Conservation (phyloP, 805 yeast genomes). For the Candida boleticola region DNA sequence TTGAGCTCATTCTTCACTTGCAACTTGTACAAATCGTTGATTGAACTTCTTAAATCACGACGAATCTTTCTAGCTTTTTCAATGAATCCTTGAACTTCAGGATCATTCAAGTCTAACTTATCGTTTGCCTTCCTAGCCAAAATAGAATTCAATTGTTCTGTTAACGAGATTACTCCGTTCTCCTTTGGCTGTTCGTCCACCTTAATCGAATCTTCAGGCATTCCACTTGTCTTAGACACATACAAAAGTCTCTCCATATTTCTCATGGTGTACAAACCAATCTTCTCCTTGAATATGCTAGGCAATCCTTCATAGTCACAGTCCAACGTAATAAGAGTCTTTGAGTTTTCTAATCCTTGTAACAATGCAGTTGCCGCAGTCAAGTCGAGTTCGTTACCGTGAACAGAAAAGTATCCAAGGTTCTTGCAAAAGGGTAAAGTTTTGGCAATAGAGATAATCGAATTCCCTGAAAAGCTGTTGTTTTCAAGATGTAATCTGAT, state of each 20-base stretch:
- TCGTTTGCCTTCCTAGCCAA: slow-evolving; percentile 31
- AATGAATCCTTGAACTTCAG: slow-evolving; percentile 29
- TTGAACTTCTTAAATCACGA: slow-evolving; percentile 27
- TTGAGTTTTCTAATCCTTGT: slow-evolving; percentile 64
- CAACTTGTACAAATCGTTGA: slow-evolving; percentile 54
- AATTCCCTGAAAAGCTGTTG: slow-evolving; percentile 55
- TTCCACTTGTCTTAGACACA: slow-evolving; percentile 33
- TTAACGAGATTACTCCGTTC: slow-evolving; percentile 14
- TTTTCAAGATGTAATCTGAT: slow-evolving; percentile 70
- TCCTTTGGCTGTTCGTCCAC: background rate
- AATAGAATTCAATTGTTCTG: slow-evolving; percentile 30
- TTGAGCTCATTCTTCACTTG: slow-evolving; percentile 56
- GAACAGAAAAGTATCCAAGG: slow-evolving; percentile 65
- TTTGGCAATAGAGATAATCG: slow-evolving; percentile 61
- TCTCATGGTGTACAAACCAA: slow-evolving; percentile 77
- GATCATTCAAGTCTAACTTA: slow-evolving; percentile 30
- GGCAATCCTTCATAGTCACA: slow-evolving; percentile 64
- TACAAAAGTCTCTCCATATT: slow-evolving; percentile 67
- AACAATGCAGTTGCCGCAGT: slow-evolving; percentile 64
- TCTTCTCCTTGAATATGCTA: slow-evolving; percentile 59
- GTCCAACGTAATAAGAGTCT: slow-evolving; percentile 64
- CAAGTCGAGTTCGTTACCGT: slow-evolving; percentile 61
- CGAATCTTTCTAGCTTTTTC: slow-evolving; percentile 26
- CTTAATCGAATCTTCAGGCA: background rate
- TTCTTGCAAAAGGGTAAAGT: slow-evolving; percentile 65